Evolutionary conservation across 164 flowering plant genomes (phyloP), one percentile per base, ranked within the genome.

Genomic region (Magnolia sinica): DNA sequence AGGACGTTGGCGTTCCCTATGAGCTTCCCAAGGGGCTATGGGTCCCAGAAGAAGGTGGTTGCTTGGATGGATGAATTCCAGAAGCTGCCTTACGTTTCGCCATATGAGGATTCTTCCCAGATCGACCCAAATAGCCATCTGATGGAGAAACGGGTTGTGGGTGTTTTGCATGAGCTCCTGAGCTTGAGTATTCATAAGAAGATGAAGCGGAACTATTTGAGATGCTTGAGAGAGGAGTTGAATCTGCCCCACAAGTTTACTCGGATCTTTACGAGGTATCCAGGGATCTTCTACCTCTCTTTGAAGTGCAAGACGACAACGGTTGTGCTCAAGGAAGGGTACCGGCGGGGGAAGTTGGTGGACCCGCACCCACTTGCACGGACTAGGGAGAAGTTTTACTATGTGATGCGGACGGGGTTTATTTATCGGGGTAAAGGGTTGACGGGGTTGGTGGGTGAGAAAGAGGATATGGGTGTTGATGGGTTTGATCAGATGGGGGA

Each of bases 11-110:
- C 87, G 9, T 96, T 94, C 79, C 94, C 95, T 0, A 85, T 94
- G 95, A 92, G 82, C 74, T 96, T 92, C 77, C 99, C 99, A 0
- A 85, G 89, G 77, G 94, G 98, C 13, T 96, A 94, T 78, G 98
- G 98, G 4, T 90, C 74, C 13, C 93, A 90, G 76, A 96, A 87
- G 83, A 92, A 92, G 87, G 98, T 96, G 66, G 88, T 72, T 77
- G 90, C 92, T 45, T 96, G 99, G 98, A 94, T 96, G 99, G 93
- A 90, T 45, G 97, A 92, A 80, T 96, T 94, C 84, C 94, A 96
- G 75, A 91, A 89, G 82, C 80, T 96, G 67, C 97, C 99, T 0
- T 94, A 96, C 80, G 88, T 94, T 77, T 96, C 99, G 0, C 97
- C 98, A 0, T 96, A 96, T 81, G 98, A 92, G 80, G 95, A 92